Conservation (phyloP, 2,329 filamentous ascomycete species). For the Pseudogymnoascus sp. region DNA sequence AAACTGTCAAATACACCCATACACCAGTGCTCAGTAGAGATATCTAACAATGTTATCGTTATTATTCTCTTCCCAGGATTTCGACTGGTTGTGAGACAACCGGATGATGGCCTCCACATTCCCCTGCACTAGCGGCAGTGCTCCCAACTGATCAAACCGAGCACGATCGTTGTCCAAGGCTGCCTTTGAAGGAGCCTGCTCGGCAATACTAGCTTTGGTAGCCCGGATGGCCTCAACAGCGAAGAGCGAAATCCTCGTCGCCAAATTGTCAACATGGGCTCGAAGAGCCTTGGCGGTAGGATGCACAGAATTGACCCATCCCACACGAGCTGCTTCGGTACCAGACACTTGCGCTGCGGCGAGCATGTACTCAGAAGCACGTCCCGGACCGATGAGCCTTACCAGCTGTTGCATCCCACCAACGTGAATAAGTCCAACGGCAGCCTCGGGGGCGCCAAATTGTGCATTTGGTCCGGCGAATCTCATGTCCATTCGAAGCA, state of each 20-base stretch:
- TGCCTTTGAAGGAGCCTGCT: not conserved
- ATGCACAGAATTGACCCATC: conserved; percentile 14
- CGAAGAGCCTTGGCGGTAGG: not conserved
- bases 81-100: not conserved
- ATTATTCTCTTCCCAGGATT: not conserved
- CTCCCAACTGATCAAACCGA: not conserved
- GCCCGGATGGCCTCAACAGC: not conserved
- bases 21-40: not conserved
- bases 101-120: not conserved
- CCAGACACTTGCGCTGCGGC: conserved; percentile 11
- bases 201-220: not conserved
- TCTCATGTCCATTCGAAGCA: conserved; percentile 15
- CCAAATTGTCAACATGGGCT: not conserved
- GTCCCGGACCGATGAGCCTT: conserved; percentile 14
- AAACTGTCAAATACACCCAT: not conserved
- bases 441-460: conserved; percentile 13
- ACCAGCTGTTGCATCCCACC: conserved; percentile 13
- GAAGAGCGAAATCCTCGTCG: not conserved
- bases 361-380: conserved; percentile 16
- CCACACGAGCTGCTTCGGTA: conserved; percentile 13
- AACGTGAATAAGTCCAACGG: conserved; percentile 10
- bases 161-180: not conserved
- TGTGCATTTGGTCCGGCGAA: conserved; percentile 10
- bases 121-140: not conserved
- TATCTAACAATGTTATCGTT: not conserved